Conservation (phyloP, 176 grass and related monocot species). For the Aegilops sharonensis region DNA sequence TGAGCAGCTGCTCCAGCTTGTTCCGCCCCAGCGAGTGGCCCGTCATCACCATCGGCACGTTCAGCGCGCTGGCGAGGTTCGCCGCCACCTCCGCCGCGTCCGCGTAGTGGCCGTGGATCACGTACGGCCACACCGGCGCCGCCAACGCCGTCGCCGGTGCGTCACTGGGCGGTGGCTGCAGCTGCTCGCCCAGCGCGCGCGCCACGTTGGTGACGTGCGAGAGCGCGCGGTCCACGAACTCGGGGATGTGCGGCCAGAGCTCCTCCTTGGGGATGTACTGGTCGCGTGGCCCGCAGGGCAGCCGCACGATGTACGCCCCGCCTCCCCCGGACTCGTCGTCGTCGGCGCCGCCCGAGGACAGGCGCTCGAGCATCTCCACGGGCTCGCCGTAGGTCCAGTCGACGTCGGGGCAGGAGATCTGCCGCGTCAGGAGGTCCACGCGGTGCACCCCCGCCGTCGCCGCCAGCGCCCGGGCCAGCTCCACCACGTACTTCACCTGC, state of each 20-base stretch:
- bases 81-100: constrained; percentile 87
- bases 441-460: constrained; percentile 74
- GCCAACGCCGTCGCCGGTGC: not conserved
- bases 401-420: constrained; percentile 71
- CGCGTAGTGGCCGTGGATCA: constrained; percentile 89
- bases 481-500: constrained; percentile 97
- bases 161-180: not conserved
- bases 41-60: constrained; percentile 93
- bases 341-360: not conserved
- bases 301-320: constrained; percentile 84
- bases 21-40: constrained; percentile 93
- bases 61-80: constrained; percentile 57
- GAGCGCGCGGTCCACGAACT: constrained; percentile 96
- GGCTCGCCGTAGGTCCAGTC: constrained; percentile 97
- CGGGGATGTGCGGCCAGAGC: constrained; percentile 85
- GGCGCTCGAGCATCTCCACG: constrained; percentile 69
- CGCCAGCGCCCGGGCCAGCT: constrained; percentile 80
- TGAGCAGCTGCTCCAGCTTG: constrained; percentile 94
- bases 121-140: constrained; percentile 67
- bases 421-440: constrained; percentile 83
- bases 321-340: constrained; percentile 4
- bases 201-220: constrained; percentile 79
- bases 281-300: constrained; percentile 81
- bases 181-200: constrained; percentile 62
- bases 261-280: constrained; percentile 84